Evolutionary conservation across 2,329 filamentous ascomycete genomes (phyloP).

Genomic region (Fulvia fulva): DNA sequence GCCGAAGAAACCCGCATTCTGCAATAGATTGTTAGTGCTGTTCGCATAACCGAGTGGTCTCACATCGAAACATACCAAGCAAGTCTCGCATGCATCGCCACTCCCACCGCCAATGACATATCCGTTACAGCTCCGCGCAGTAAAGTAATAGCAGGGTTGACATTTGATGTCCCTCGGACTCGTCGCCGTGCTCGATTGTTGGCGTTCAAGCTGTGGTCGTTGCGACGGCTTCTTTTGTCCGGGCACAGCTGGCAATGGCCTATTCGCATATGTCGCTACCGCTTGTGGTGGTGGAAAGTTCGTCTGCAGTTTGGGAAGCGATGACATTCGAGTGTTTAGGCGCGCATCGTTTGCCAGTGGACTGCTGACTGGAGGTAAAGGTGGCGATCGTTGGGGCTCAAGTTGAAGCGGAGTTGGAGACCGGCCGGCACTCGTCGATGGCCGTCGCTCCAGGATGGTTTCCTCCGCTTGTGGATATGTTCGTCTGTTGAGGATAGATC

Average conservation of each 20-base stretch:
- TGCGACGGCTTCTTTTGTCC: conserved; percentile 3
- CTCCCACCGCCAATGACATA: conserved; percentile 33
- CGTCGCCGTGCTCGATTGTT: conserved; percentile 8
- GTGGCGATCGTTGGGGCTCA: conserved; percentile 2
- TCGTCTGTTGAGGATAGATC: conserved; percentile 24
- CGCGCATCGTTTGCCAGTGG: background rate
- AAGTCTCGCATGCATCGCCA: conserved; percentile 34
- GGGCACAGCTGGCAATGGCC: conserved; percentile 20
- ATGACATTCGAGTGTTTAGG: conserved; percentile 16
- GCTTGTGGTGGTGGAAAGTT: conserved; percentile 22
- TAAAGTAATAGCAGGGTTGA: conserved; percentile 36
- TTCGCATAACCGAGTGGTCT: background rate
- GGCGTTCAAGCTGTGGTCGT: conserved; percentile 9
- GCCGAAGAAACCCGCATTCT: conserved; percentile 33
- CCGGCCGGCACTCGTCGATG: conserved; percentile 3
- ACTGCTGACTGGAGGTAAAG: conserved; percentile 5
- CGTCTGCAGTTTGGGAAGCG: conserved; percentile 26
- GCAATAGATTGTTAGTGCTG: conserved; percentile 8
- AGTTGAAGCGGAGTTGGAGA: conserved; percentile 3
- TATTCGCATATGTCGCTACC: conserved; percentile 19
- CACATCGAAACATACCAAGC: conserved; percentile 22
- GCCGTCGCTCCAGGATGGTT: background rate
- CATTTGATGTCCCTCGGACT: conserved; percentile 29
- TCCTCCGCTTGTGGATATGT: conserved; percentile 25
- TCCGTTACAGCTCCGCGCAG: conserved; percentile 35